Percentiles rank a stretch among this genome's conserved stretches.
These are phyloP conservation scores for Cladosporium sp. DNA, from an alignment of 2,329 filamentous ascomycete species.

Conservation along the genomic window DNA sequence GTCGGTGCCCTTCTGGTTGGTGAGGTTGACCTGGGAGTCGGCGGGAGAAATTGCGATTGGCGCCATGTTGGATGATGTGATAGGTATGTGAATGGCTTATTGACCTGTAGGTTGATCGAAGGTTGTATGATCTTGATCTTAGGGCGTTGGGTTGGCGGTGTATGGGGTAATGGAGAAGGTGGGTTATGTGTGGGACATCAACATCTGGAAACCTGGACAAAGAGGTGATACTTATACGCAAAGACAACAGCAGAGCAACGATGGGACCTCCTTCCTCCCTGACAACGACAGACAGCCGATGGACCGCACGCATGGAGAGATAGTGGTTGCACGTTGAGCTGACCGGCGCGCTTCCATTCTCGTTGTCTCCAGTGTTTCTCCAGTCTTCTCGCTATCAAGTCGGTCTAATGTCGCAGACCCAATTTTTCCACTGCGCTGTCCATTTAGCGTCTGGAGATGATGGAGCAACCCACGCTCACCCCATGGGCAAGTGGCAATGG, in stretches of 20 bases:
- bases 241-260: not conserved
- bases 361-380: constrained; percentile 12
- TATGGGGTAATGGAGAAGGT: not conserved
- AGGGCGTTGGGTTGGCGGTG: not conserved
- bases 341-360: not conserved
- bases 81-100: not conserved
- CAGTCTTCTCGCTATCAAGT: constrained; percentile 10
- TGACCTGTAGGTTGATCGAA: not conserved
- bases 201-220: not conserved
- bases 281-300: not conserved
- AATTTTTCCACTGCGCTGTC: constrained; percentile 5
- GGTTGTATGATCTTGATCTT: not conserved
- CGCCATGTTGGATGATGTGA: not conserved
- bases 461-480: constrained; percentile 4
- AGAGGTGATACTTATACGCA: constrained; percentile 6
- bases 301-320: constrained; percentile 4
- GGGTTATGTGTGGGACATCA: not conserved
- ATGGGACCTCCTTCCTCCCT: not conserved
- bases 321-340: constrained; percentile 1
- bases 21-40: constrained; percentile 19
- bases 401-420: constrained; percentile 9
- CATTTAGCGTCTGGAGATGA: constrained; percentile 4
- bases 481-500: constrained; percentile 11
- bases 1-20: constrained; percentile 21
- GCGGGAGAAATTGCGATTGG: constrained; percentile 4